Evolutionary conservation across 2,329 filamentous ascomycete species (phyloP), one percentile per base, ranked within the genome.

Genomic region (Fusarium dimerum): DNA sequence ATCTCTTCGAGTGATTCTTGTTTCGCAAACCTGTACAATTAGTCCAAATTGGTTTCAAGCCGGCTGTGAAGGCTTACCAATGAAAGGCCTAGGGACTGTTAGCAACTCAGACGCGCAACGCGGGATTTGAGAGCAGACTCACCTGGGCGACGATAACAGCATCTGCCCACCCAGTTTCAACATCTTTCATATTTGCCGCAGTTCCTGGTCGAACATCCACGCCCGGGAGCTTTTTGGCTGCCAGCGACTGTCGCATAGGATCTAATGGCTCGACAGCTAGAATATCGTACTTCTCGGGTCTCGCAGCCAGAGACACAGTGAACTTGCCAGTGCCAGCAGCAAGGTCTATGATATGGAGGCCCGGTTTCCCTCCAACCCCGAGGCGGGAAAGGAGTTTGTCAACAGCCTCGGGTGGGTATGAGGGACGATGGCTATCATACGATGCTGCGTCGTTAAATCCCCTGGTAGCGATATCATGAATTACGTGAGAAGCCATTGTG

Each of bases 281-380:
- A 56, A 91, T 74, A 40, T 81, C 65, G 69, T 81, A 89, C 7
- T 71, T 65, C 68, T 90, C 88, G 1, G 77, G 73, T 30, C 86
- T 74, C 13, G 68, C 72, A 7, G 83, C 81, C 34, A 91, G 75
- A 16, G 79, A 61, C 66, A 86, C 83, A 0, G 87, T 89, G 63
- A 89, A 85, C 64, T 89, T 89, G 26, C 87, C 87, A 1, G 86
- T 89, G 1, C 87, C 86, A 3, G 85, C 84, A 2, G 80, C 87
- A 16, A 90, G 73, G 66, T 90, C 87, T 20, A 89, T 67, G 40
- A 89, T 71, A 42, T 71, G 77, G 13, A 79, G 78, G 43, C 74
- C 71, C 7, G 70, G 47, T 16, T 75, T 63, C 26, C 74, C 76
- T 29, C 75, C 70, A 9, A 90, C 68, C 6, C 74, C 70, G n/a